Percentiles rank a stretch among this genome's conserved stretches.
Conservation (phyloP, 2,329 filamentous ascomycete genomes). For the Ilyonectria robusta region DNA sequence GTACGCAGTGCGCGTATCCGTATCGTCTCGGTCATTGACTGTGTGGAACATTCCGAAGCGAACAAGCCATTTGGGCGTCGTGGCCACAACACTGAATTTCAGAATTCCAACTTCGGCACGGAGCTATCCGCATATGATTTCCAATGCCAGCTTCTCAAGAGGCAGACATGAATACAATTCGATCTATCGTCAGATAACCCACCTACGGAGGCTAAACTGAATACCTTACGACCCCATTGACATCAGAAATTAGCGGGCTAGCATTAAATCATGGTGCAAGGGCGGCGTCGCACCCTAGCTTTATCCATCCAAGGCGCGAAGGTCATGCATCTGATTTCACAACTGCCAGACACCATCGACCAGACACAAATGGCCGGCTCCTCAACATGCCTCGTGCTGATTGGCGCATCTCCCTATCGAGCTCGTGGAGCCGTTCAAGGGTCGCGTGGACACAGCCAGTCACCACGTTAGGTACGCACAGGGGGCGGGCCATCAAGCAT, state of each 20-base stretch:
- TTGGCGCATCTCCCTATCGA: slow-evolving; percentile 23
- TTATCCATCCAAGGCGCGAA: neutral
- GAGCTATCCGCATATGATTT: neutral
- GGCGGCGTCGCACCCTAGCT: slow-evolving; percentile 19
- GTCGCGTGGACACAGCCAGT: slow-evolving; percentile 7
- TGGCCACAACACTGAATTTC: neutral
- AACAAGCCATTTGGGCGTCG: neutral
- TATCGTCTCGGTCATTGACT: neutral
- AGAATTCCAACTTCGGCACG: neutral
- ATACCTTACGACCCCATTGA: neutral
- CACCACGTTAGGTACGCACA: neutral
- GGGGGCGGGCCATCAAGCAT: slow-evolving; percentile 21
- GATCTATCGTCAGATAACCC: slow-evolving; percentile 5
- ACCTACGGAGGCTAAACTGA: neutral
- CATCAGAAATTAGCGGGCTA: neutral
- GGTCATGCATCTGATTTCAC: neutral
- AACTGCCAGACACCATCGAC: slow-evolving; percentile 12
- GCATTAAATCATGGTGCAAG: neutral
- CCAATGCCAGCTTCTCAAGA: neutral
- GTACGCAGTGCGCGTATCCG: slow-evolving; percentile 1
- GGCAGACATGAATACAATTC: neutral
- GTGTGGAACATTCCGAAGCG: neutral
- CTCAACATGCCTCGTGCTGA: neutral
- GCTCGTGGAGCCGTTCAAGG: slow-evolving; percentile 17
- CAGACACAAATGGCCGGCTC: neutral